Conservation (phyloP, 768 basidiomycete genomes). For the Termitomyces sp. region DNA sequence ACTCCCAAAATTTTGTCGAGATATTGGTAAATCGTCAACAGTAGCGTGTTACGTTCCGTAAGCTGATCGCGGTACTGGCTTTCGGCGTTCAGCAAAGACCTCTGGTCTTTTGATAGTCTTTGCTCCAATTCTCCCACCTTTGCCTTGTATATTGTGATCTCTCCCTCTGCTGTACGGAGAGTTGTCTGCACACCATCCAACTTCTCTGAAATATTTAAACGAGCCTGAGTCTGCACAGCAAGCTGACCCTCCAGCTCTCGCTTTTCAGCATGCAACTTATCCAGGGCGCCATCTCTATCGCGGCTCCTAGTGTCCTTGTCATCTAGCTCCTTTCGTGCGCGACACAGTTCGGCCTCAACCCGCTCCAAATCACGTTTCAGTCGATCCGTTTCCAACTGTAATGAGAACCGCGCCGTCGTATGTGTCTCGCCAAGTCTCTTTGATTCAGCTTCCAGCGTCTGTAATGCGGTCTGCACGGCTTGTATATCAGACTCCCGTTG, state of each 20-base stretch:
- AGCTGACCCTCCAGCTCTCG: conserved; percentile 78
- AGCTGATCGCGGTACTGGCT: conserved; percentile 87
- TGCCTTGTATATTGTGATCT: conserved; percentile 55
- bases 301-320: conserved; percentile 62
- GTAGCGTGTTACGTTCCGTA: conserved; percentile 87
- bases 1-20: conserved; percentile 92
- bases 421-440: conserved; percentile 82
- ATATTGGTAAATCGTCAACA: conserved; percentile 92
- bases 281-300: conserved; percentile 70
- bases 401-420: conserved; percentile 76
- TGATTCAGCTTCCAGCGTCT: conserved; percentile 69
- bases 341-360: conserved; percentile 73
- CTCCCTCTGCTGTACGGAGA: conserved; percentile 66
- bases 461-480: conserved; percentile 70
- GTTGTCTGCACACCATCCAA: conserved; percentile 66
- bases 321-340: conserved; percentile 66
- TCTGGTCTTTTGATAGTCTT: conserved; percentile 78
- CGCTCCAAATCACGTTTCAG: conserved; percentile 81
- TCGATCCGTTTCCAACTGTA: conserved; percentile 88
- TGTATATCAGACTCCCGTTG: conserved; percentile 76
- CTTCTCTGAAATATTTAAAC: conserved; percentile 86
- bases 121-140: conserved; percentile 76
- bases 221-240: conserved; percentile 82
- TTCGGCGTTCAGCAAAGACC: conserved; percentile 67
- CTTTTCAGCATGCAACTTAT: conserved; percentile 75